A percentile compares a stretch with the other conserved stretches of the same genome.
Conservation (phyloP, 148 eudicot species). For the Oxyria digyna region DNA sequence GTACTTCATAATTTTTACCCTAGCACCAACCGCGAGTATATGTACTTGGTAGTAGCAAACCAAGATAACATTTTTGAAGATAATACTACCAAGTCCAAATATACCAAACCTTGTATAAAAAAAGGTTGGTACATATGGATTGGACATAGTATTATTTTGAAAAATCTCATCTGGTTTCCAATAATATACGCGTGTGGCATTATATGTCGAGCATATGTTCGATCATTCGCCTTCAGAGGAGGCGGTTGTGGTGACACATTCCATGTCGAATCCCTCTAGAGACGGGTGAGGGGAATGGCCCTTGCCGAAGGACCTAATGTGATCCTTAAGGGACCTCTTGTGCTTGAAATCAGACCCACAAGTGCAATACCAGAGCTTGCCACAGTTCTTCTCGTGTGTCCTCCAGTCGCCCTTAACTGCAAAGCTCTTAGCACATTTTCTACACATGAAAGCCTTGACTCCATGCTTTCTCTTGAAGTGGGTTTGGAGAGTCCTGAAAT, state of each 20-base stretch:
- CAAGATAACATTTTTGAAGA: constrained; percentile 5
- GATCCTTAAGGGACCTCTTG: constrained; percentile 63
- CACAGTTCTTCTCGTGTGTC: constrained; percentile 68
- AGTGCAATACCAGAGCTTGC: constrained; percentile 64
- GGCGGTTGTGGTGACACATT: constrained; percentile 8
- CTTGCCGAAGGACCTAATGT: constrained; percentile 53
- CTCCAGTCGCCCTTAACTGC: constrained; percentile 74
- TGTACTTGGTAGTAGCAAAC: background rate
- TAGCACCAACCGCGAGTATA: background rate
- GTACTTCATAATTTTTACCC: no score
- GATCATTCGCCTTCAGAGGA: background rate
- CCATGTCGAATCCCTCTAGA: constrained; percentile 39
- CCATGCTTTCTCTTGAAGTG: constrained; percentile 77
- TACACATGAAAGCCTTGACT: constrained; percentile 41
- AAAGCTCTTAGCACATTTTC: constrained; percentile 52
- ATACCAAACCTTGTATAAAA: background rate
- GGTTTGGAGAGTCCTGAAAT: constrained; percentile 60
- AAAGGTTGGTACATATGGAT: background rate
- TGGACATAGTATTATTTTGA: constrained; percentile 1
- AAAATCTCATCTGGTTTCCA: background rate
- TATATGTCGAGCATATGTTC: background rate
- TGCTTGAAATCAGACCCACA: constrained; percentile 74
- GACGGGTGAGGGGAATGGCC: constrained; percentile 55
- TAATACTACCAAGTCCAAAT: background rate
- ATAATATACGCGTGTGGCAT: background rate